Evolutionary conservation across 768 basidiomycete genomes (phyloP), one percentile per base, ranked within the genome.

Genomic region (Rubroboletus satanas): DNA sequence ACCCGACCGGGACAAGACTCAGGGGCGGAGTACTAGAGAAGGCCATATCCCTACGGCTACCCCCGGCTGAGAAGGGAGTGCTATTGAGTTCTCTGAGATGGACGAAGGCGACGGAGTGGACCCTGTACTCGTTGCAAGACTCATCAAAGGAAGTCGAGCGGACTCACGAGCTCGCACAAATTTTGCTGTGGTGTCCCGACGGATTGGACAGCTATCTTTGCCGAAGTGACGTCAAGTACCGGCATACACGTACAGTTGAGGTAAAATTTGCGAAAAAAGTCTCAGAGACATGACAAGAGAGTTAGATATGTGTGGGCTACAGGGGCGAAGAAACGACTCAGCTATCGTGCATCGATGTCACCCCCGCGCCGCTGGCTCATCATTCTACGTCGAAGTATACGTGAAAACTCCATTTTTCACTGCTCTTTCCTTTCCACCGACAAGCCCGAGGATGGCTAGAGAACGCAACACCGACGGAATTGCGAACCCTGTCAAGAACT

Each of bases 71-170:
- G 33, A 71, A 59, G 47, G 65, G 62, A 7, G 78, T 70, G 52
- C 75, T 75, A 5, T 64, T 58, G 12, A 72, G 71, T 14, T 66
- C 64, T 54, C 71, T 74, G 63, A 78, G 67, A 6, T 69, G 79
- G 55, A 72, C 72, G 65, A 84, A 83, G 28, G 66, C 59, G 17
- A 70, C 70, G 6, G 71, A 71, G 61, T 77, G 78, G 58, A 78
- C 75, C 49, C 76, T 73, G 60, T 78, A 82, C 53, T 82, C 80
- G 61, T 83, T 83, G 69, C 82, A 85, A 32, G 79, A 79, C 33
- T 33, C 76, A 84, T 81, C 18, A 85, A 71, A 28, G 75, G 74
- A 43, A 86, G 67, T 39, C 9, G 18, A 42, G 29, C 21, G 6
- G 74, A 77, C 63, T 82, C 15, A 39, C 83, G 66, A 58, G 55